Base-by-base conservation (phyloP, 2,329 filamentous ascomycete species). In the Fusarium setosum region DNA sequence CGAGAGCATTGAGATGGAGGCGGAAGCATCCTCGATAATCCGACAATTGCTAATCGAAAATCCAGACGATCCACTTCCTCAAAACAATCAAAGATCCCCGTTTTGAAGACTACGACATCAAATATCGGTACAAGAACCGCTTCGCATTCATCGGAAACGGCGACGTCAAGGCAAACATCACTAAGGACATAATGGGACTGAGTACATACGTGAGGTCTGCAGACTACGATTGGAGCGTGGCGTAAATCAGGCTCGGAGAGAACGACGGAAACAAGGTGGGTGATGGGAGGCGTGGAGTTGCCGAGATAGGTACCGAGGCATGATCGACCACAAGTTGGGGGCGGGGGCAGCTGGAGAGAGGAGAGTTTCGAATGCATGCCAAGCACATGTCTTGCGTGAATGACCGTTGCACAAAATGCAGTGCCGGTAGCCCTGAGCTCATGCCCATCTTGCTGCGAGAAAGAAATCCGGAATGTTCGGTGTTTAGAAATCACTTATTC, bases 211-310 rank as follows among this genome's bases (percentile, higher is more conserved):
- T 83, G 53, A 75, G 81, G 47, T 78, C 75, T 62, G 74, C 69
- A 32, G 81, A 83, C 60, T 73, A 80, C 45, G 79, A 81, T 23
- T 83, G 81, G 81, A 74, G 72, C 35, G 74, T 35, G 81, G 81
- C 24, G 82, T 29, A 29, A 29, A 9, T 29, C 26, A 58, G 38
- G 23, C 18, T n/a, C 35, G 48, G 23, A 50, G 18, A 31, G 3
- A 8, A 13, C 12, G 8, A 5, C 10, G 9, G 9, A 4, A 24
- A n/a, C 15, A 11, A 29, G 29, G 12, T 29, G 20, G 40, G 45
- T 29, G 26, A n/a, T n/a, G n/a, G n/a, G 55, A 31, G 15, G 26
- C 13, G 29, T 18, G 32, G 52, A 50, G 35, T 51, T 51, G 34
- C 48, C 48, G 34, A 40, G 37, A 37, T 12, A 29, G n/a, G 17